Percentiles rank a stretch among this genome's conserved stretches.
These are phyloP conservation scores for Trichosporon faecale DNA, from an alignment of 1,284 basidiomycete genomes.

Conservation along the genomic window DNA sequence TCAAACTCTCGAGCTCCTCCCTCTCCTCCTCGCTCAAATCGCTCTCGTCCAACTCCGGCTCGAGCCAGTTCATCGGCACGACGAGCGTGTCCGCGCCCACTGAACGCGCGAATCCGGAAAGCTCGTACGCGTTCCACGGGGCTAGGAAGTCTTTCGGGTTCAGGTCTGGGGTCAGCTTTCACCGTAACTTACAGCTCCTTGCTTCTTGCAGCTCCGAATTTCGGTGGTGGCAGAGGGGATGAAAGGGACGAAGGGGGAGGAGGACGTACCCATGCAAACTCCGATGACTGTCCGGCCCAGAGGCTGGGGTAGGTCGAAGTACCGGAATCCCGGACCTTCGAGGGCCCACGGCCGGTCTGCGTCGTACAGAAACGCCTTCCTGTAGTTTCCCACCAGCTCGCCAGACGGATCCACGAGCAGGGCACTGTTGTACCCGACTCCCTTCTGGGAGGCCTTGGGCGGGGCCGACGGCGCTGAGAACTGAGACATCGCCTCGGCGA, in stretches of 20 bases:
- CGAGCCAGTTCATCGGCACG: slow-evolving; percentile 58
- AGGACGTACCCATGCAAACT: slow-evolving; percentile 70
- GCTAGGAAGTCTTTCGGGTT: slow-evolving; percentile 63
- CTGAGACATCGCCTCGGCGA: neutral
- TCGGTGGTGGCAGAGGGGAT: too few species aligned
- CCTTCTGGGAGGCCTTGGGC: slow-evolving; percentile 24
- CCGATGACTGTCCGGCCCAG: slow-evolving; percentile 64
- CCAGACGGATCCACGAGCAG: slow-evolving; percentile 68
- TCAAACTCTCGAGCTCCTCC: neutral
- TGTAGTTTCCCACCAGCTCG: slow-evolving; percentile 64
- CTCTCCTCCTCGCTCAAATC: slow-evolving; percentile 10
- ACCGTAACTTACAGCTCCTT: too few species aligned
- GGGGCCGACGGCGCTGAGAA: too few species aligned
- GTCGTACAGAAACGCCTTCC: slow-evolving; percentile 81
- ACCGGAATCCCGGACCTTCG: slow-evolving; percentile 69
- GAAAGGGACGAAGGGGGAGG: neutral
- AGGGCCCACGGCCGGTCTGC: slow-evolving; percentile 82
- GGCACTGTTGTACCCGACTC: slow-evolving; percentile 72
- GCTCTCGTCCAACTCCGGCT: slow-evolving; percentile 37
- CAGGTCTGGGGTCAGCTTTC: slow-evolving; percentile 54
- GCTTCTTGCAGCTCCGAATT: too few species aligned
- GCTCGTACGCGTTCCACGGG: slow-evolving; percentile 68
- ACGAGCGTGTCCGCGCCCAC: slow-evolving; percentile 62
- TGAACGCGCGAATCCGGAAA: slow-evolving; percentile 65
- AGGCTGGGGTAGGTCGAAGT: slow-evolving; percentile 60